A percentile compares a stretch with the other conserved stretches of the same genome.
Conservation (phyloP, 768 basidiomycete genomes). For the Phlegmacium glaucopus region DNA sequence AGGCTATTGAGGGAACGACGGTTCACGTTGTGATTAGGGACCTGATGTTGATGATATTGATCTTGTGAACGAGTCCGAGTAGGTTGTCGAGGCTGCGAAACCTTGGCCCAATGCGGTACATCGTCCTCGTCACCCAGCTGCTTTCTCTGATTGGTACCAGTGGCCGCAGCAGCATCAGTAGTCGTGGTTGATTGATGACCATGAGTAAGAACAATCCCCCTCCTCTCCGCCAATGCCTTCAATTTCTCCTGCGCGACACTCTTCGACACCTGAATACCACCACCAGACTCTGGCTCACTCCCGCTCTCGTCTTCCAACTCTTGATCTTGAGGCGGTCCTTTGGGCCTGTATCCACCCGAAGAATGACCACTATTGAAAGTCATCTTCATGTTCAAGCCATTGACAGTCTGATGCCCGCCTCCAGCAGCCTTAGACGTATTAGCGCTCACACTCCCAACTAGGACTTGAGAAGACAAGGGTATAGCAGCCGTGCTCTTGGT, state of each 20-base stretch:
- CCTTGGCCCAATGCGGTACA: constrained; percentile 24
- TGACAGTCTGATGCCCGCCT: neutral
- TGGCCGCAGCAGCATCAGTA: neutral
- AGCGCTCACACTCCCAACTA: constrained; percentile 24
- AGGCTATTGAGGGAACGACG: neutral
- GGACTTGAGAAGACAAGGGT: constrained; percentile 45
- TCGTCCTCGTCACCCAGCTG: constrained; percentile 15
- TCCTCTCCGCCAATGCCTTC: constrained; percentile 50
- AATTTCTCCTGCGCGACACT: constrained; percentile 70
- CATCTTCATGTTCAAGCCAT: neutral
- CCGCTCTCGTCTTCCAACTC: constrained; percentile 70
- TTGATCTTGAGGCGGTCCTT: constrained; percentile 58
- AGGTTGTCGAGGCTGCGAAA: constrained; percentile 7
- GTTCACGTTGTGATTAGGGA: constrained; percentile 1
- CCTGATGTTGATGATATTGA: constrained; percentile 1
- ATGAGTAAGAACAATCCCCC: constrained; percentile 27
- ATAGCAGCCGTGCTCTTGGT: constrained; percentile 59
- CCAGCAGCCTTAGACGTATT: neutral
- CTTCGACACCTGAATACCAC: constrained; percentile 52
- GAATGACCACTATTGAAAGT: constrained; percentile 5
- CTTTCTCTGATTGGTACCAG: constrained; percentile 5
- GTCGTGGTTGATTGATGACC: constrained; percentile 3
- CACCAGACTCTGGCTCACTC: constrained; percentile 40
- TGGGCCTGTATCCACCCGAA: constrained; percentile 51
- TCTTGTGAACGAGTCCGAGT: constrained; percentile 3